phyloP scores from a whole-genome alignment of 441 rosid genomes.

The Pelargonium citronellum region DNA sequence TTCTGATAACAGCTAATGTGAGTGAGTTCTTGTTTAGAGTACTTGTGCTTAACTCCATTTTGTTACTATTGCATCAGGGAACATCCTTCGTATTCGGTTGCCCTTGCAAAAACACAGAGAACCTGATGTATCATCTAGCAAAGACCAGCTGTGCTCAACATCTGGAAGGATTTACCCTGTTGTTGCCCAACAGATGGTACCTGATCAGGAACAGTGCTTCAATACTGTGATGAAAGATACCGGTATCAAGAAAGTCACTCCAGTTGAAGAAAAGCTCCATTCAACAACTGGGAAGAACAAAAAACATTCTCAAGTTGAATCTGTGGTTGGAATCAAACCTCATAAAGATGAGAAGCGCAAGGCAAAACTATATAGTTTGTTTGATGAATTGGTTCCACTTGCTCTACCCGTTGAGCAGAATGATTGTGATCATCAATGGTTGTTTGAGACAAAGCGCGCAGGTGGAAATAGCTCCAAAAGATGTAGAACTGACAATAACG shows the following conservation, averaged over 20 bases:
- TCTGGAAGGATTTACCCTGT: conserved; percentile 12
- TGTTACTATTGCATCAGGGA: conserved; percentile 28
- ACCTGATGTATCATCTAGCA: not conserved
- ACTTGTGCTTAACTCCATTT: not conserved
- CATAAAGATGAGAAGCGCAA: conserved; percentile 4
- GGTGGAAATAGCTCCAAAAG: conserved; percentile 16
- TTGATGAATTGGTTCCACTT: conserved; percentile 36
- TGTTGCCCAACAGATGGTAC: not conserved
- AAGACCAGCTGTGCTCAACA: conserved; percentile 12
- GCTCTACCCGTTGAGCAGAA: conserved; percentile 12
- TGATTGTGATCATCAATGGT: conserved; percentile 34
- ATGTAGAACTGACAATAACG: conserved; percentile 15
- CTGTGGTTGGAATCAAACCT: not conserved
- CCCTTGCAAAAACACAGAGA: conserved; percentile 28
- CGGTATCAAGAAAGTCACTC: not conserved
- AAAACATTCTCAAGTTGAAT: not conserved
- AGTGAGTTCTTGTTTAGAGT: not conserved
- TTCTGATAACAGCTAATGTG: not conserved
- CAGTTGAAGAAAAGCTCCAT: not conserved
- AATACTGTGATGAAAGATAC: not conserved
- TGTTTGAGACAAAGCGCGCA: conserved; percentile 23
- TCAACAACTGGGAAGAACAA: not conserved
- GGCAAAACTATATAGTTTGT: conserved; percentile 22
- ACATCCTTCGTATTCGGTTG: conserved; percentile 41
- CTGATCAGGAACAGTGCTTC: not conserved